phyloP scores from a whole-genome alignment of 1,284 basidiomycete species.

The Sanghuangporus sanghuang region DNA sequence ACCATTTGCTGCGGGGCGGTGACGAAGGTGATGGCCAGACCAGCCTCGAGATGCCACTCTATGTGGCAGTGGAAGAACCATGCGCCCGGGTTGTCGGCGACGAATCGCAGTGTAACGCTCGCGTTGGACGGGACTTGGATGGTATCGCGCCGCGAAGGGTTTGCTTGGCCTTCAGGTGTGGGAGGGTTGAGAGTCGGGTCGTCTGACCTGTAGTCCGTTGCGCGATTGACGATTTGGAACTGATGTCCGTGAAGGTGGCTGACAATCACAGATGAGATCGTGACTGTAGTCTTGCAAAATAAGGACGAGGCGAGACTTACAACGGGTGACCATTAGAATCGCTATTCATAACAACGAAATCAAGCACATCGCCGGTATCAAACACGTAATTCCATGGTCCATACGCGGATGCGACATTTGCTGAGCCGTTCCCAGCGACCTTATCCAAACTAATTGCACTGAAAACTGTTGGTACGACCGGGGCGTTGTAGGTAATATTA shows the following conservation, averaged over 20 bases:
- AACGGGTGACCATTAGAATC: constrained; percentile 36
- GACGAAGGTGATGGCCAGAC: constrained; percentile 74
- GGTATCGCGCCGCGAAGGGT: constrained; percentile 85
- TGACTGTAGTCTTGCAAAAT: too few species aligned
- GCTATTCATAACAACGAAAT: constrained; percentile 80
- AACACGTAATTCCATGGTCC: constrained; percentile 75
- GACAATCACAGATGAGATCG: not conserved
- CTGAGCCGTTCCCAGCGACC: constrained; percentile 29
- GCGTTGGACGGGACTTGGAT: constrained; percentile 56
- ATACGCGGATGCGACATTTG: constrained; percentile 66
- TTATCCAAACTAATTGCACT: constrained; percentile 64
- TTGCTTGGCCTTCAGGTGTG: constrained; percentile 65
- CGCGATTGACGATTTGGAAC: constrained; percentile 73
- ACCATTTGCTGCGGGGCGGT: constrained; percentile 67
- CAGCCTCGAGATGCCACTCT: constrained; percentile 77
- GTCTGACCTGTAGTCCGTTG: constrained; percentile 68
- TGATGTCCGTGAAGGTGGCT: constrained; percentile 84
- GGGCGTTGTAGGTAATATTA: constrained; percentile 63
- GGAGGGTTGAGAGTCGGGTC: constrained; percentile 82
- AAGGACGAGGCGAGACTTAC: not conserved
- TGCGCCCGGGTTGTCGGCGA: constrained; percentile 79
- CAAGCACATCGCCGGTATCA: constrained; percentile 70
- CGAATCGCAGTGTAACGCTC: constrained; percentile 61
- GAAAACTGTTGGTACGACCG: constrained; percentile 69
- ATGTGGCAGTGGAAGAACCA: constrained; percentile 85